A percentile compares a stretch with the other conserved stretches of the same genome.
phyloP scores from a whole-genome alignment of 306 rosid species.

The Inga oerstediana region DNA sequence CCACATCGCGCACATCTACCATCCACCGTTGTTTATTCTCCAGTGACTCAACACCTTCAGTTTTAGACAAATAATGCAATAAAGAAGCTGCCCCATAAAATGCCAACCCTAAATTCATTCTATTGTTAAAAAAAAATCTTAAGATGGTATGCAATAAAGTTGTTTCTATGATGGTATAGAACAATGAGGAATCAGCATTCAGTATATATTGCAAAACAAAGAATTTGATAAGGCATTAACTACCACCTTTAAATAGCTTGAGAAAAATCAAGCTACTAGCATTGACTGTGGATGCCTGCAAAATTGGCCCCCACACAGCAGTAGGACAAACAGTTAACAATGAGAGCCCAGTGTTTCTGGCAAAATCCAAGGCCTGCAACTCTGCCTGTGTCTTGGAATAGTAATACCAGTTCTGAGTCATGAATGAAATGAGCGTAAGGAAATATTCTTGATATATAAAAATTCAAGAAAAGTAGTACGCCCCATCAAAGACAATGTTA shows the following conservation, averaged over 20 bases:
- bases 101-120: conserved; percentile 5
- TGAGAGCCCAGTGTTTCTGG: conserved; percentile 50
- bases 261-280: conserved; percentile 61
- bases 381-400: conserved; percentile 82
- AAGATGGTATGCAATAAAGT: neutral
- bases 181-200: conserved; percentile 5
- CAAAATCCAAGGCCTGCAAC: conserved; percentile 62
- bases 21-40: conserved; percentile 50
- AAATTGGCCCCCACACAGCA: conserved; percentile 57
- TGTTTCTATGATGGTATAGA: neutral
- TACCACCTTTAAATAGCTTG: conserved; percentile 59
- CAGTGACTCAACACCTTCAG: conserved; percentile 55
- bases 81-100: neutral
- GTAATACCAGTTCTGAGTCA: conserved; percentile 75
- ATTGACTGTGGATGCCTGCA: conserved; percentile 58
- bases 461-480: neutral
- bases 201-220: conserved; percentile 3
- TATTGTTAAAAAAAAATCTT: neutral
- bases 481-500: neutral
- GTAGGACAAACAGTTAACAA: conserved; percentile 64
- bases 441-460: neutral
- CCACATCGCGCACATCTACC: conserved; percentile 72
- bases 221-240: neutral
- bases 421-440: neutral
- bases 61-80: conserved; percentile 4